Conservation (phyloP, 2,329 filamentous ascomycete genomes). For the Xylariaceae sp. region DNA sequence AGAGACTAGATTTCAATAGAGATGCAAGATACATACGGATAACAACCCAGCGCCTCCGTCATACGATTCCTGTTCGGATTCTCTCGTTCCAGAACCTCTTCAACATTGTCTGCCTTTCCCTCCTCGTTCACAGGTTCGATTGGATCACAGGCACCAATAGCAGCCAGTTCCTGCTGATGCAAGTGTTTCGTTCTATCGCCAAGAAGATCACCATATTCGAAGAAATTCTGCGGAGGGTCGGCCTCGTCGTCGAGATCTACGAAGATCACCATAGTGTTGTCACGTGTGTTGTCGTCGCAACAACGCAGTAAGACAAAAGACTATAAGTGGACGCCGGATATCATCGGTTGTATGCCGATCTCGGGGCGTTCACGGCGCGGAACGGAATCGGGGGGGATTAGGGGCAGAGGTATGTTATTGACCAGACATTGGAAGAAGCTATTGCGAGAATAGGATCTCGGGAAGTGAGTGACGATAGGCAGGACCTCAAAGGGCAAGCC, state of each 20-base stretch:
- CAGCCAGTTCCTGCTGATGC: neutral
- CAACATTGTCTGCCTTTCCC: neutral
- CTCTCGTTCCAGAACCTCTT: conserved; percentile 23
- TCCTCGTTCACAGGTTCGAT: neutral
- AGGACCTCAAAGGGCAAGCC: no score
- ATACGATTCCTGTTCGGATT: conserved; percentile 56
- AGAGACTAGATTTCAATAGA: conserved; percentile 12
- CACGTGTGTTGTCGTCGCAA: no score
- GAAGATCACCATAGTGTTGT: neutral
- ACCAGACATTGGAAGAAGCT: no score
- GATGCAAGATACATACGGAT: conserved; percentile 55
- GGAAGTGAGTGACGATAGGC: no score
- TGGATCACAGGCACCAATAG: no score
- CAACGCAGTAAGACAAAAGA: no score
- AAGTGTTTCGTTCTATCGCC: neutral
- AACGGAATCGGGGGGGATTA: no score
- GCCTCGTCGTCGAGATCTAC: neutral
- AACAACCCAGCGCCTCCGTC: conserved; percentile 61
- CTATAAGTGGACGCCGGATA: no score
- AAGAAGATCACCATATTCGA: neutral
- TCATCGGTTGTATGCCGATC: no score
- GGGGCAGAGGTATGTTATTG: no score
- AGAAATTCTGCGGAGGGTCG: neutral
- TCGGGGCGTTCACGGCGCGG: no score
- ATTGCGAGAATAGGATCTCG: no score